Base-by-base conservation (phyloP, 2,329 filamentous ascomycete species). In the Calonectria henricotiae region DNA sequence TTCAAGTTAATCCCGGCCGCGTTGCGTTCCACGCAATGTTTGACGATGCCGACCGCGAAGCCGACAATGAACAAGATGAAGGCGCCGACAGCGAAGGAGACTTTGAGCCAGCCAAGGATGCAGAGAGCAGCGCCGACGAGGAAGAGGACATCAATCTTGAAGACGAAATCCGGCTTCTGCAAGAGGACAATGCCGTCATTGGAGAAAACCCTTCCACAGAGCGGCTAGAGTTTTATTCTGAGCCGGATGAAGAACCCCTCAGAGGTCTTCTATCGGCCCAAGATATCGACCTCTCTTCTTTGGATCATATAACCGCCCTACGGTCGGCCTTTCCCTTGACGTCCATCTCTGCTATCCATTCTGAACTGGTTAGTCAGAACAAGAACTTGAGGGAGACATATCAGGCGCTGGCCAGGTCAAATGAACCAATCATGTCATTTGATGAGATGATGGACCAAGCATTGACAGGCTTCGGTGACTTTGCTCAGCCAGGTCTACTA, bases 261-360 rank as follows among this genome's bases (percentile, higher is more conserved):
- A 62, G 60, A 12, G 68, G 25, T 25, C 51, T 72, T 27, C 54
- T 74, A 6, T 54, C 68, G 0, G 41, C 47, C 9, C 63, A 62
- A 41, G 68, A 70, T 51, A 58, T 74, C 13, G 68, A 73, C 51
- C 61, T 79, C 27, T 67, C 68, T 12, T 75, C 71, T 25, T 51
- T 82, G 0, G 81, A 85, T 39, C 81, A 81, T 27, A 72, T 80
- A 13, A 75, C 68, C 7, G 79, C 81, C n/a, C 74, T 87, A 2
- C 82, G 79, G 49, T 75, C 78, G 17, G 85, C 86, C 0, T 89
- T 87, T 49, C 86, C 86, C 2, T 74, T 77, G 7, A 83, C 81
- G 9, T 76, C 83, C 1, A 72, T 79, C 7, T 73, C 78, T 3
- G 72, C 80, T 8, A 83, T 84, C 62, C 80, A 85, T 62, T 76